phyloP scores from a whole-genome alignment of 768 basidiomycete genomes.

The Leccinum fibrillosum region DNA sequence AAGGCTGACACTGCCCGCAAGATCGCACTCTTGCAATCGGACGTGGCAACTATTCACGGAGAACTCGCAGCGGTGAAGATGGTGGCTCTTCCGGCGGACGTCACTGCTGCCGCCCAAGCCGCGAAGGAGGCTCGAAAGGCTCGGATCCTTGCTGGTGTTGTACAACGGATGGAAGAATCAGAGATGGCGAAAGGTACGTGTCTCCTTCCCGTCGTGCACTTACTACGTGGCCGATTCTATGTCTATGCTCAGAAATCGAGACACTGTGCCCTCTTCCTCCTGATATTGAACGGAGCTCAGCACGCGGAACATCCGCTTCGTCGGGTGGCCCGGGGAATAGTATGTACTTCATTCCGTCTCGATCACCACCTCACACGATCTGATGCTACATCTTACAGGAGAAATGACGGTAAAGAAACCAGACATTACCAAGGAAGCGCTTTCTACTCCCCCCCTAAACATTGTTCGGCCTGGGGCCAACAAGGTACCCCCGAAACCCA shows the following conservation, averaged over 20 bases:
- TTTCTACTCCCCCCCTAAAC: neutral
- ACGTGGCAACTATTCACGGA: slow-evolving; percentile 3
- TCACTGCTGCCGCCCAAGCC: neutral
- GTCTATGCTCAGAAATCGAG: neutral
- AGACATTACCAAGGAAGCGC: neutral
- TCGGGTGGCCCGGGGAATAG: neutral
- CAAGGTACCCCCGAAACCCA: slow-evolving; percentile 4
- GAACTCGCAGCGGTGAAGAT: slow-evolving; percentile 12
- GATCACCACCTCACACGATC: neutral
- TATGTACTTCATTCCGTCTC: neutral
- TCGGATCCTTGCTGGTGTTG: neutral
- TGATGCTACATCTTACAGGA: neutral
- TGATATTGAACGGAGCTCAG: neutral
- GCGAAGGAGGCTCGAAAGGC: slow-evolving; percentile 5
- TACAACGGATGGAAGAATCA: neutral
- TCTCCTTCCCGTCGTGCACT: neutral
- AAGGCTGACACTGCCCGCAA: slow-evolving; percentile 17
- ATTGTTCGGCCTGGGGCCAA: slow-evolving; percentile 6
- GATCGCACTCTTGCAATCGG: slow-evolving; percentile 16
- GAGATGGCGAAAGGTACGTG: slow-evolving; percentile 6
- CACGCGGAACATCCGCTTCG: neutral
- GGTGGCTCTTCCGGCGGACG: neutral
- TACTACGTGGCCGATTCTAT: neutral
- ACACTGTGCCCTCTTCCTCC: neutral
- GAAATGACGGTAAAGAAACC: slow-evolving; percentile 2